phyloP scores from a whole-genome alignment of 2,329 filamentous ascomycete genomes.

The Mycosphaerelloides madeirae region DNA sequence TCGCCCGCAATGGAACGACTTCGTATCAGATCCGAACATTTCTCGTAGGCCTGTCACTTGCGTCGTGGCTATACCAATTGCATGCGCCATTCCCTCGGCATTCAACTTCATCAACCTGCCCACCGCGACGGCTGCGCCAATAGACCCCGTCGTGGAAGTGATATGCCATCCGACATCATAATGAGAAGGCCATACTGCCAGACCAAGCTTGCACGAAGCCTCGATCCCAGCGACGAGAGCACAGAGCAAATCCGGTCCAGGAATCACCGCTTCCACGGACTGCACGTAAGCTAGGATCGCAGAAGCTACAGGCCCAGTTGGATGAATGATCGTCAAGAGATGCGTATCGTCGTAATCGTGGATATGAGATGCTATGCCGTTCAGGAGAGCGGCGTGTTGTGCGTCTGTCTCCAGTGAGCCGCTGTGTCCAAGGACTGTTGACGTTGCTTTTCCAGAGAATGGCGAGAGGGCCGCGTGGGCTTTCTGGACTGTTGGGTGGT shows the following conservation, averaged over 20 bases:
- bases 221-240: constrained; percentile 52
- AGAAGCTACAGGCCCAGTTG: constrained; percentile 48
- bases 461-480: constrained; percentile 34
- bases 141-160: constrained; percentile 48
- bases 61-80: constrained; percentile 51
- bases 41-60: constrained; percentile 52
- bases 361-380: constrained; percentile 53
- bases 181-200: constrained; percentile 51
- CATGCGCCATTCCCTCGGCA: constrained; percentile 41
- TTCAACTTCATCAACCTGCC: constrained; percentile 44
- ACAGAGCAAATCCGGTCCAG: constrained; percentile 47
- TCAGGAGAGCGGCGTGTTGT: constrained; percentile 49
- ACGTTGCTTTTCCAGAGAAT: constrained; percentile 37
- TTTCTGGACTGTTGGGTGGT: constrained; percentile 43
- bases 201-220: constrained; percentile 49
- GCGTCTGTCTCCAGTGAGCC: constrained; percentile 38
- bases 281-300: constrained; percentile 49
- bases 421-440: constrained; percentile 32
- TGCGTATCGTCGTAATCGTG: constrained; percentile 57
- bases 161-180: constrained; percentile 57
- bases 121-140: constrained; percentile 51
- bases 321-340: constrained; percentile 54
- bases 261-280: constrained; percentile 34
- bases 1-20: constrained; percentile 52
- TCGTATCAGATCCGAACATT: constrained; percentile 54